phyloP scores from a whole-genome alignment of 148 eudicot species.

The Camellia sinensis region DNA sequence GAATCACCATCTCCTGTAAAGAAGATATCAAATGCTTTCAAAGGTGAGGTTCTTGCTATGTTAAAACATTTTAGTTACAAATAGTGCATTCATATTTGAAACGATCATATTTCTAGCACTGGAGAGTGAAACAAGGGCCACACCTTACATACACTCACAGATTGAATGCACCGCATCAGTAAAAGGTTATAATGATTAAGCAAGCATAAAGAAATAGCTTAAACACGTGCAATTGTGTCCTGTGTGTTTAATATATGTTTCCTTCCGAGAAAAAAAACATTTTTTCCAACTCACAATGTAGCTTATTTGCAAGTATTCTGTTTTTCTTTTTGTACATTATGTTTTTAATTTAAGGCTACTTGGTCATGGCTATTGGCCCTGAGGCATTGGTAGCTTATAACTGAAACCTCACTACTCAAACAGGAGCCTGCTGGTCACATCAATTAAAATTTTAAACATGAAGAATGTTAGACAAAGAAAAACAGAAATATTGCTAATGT shows the following conservation, averaged over 20 bases:
- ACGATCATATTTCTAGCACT: neutral
- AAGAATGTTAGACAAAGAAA: neutral
- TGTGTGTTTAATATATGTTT: neutral
- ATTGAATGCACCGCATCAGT: neutral
- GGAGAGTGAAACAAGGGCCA: neutral
- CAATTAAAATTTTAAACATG: neutral
- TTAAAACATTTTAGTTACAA: neutral
- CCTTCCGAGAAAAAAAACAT: neutral
- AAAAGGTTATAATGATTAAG: neutral
- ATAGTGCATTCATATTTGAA: neutral
- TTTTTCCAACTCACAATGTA: neutral
- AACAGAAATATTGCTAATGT: neutral
- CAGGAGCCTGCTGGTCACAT: neutral
- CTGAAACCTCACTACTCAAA: neutral
- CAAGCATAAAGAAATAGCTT: neutral
- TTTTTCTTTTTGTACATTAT: neutral
- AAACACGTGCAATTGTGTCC: neutral
- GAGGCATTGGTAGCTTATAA: neutral
- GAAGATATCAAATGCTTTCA: conserved; percentile 45
- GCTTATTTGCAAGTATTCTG: neutral
- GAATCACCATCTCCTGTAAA: conserved; percentile 77
- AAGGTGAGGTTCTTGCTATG: conserved; percentile 40
- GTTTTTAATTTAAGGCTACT: neutral
- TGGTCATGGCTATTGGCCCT: neutral
- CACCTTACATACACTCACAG: neutral